Base-by-base conservation (phyloP, 2,329 filamentous ascomycete species). In the Leptographium wingfieldii region DNA sequence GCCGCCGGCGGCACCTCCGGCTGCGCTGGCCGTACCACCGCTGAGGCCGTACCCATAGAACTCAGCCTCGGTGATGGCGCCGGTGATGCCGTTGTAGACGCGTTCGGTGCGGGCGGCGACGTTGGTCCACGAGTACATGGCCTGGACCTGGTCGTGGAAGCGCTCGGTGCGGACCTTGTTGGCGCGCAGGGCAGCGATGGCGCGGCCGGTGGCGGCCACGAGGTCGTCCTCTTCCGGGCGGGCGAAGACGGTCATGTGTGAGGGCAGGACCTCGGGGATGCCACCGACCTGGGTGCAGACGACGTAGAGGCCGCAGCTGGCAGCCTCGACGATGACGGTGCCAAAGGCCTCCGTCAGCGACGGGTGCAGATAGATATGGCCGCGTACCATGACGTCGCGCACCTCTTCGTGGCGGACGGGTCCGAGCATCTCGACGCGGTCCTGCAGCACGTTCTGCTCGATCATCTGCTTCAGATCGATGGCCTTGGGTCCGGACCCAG, bases 391-490 rank as follows among this genome's bases (percentile, higher is more conserved):
- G 63, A 99, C 92, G 69, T 97, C 90, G 64, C 94, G 86, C 19
- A 99, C 94, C 68, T 97, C 91, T 69, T 99, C 95, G 69, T 99
- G 94, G 22, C 92, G 87, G 25, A 99, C 85, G 9, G 92, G 86
- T 3, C 94, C 94, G 3, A 99, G 79, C 77, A 99, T 87, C 68
- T 95, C 87, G 11, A 99, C 92, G 57, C 90, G 88, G 69, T 96
- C 92, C 70, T 97, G 92, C 10, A 97, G 78, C 4, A 96, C 90
- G 66, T 95, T 92, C 63, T 91, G 87, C 75, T 99, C 94, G 49
- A 99, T 84, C 88, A 96, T 99, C 69, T 99, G 95, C 72, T 99
- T 94, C 1, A 99, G 79, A 68, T 99, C 94, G 65, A 99, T 99
- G 25, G 92, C 90, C 72, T 99, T 97, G 5, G 94, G 94, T 0